A percentile compares a stretch with the other conserved stretches of the same genome.
Conservation (phyloP, 2,329 filamentous ascomycete species). For the Calcarisporium arbuscula region DNA sequence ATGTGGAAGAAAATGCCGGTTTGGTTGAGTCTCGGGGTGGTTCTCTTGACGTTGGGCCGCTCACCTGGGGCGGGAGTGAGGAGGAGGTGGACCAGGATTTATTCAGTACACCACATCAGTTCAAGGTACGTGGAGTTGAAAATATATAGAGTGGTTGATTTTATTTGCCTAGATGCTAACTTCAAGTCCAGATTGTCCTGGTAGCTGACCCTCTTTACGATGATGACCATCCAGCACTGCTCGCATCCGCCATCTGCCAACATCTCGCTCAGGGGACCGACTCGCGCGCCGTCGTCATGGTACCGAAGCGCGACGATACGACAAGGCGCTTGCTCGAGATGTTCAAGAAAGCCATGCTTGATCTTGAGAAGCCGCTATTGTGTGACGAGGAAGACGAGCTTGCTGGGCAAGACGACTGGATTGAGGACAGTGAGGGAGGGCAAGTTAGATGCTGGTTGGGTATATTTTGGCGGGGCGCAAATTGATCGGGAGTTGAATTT, state of each 20-base stretch:
- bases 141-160: background rate
- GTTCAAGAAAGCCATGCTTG: conserved; percentile 56
- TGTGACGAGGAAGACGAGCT: conserved; percentile 56
- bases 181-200: conserved; percentile 56
- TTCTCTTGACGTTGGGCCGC: conserved; percentile 51
- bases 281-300: conserved; percentile 69
- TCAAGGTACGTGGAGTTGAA: conserved; percentile 33
- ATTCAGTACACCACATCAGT: conserved; percentile 42
- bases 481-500: conserved; percentile 12
- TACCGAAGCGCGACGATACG: conserved; percentile 69
- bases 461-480: conserved; percentile 41
- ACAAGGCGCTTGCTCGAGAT: conserved; percentile 54
- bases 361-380: conserved; percentile 39
- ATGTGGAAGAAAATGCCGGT: conserved; percentile 58
- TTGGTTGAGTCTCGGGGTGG: conserved; percentile 51
- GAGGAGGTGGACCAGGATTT: conserved; percentile 36
- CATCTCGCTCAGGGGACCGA: conserved; percentile 54
- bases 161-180: accelerated
- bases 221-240: conserved; percentile 68
- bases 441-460: conserved; percentile 64
- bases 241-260: conserved; percentile 62
- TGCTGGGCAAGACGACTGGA: conserved; percentile 69
- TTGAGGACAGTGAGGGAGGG: conserved; percentile 39
- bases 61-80: conserved; percentile 65
- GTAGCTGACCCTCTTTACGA: conserved; percentile 87